Conservation (phyloP, 2,329 filamentous ascomycete species). For the Monosporascus ibericus region DNA sequence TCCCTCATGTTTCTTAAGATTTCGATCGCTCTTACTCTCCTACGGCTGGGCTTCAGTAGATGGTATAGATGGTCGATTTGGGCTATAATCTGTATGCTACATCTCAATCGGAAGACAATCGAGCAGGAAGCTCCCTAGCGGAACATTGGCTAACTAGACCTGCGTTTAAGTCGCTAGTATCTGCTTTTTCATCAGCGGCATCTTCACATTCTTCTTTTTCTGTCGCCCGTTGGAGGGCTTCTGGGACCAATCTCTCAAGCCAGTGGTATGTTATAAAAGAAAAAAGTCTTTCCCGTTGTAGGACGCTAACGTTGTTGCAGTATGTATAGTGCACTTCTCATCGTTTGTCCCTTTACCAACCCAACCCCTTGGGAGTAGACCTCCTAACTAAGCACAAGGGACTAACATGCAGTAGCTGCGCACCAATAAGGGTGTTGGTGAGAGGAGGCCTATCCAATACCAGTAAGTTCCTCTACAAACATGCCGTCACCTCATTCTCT, state of each 20-base stretch:
- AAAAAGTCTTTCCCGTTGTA: too few relatives aligned
- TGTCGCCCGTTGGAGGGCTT: slow-evolving; percentile 13
- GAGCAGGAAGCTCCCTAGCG: not conserved
- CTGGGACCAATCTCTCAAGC: slow-evolving; percentile 7
- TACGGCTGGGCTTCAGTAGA: slow-evolving; percentile 26
- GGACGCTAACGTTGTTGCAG: too few relatives aligned
- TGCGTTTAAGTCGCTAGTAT: slow-evolving; percentile 13
- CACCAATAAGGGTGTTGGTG: slow-evolving; percentile 10
- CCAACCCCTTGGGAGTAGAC: too few relatives aligned
- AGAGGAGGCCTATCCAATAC: slow-evolving; percentile 15
- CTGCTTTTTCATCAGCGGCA: slow-evolving; percentile 13
- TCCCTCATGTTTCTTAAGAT: slow-evolving; percentile 38
- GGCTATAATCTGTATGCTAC: slow-evolving; percentile 6
- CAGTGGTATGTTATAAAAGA: not conserved
- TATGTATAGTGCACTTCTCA: too few relatives aligned
- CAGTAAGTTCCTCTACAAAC: slow-evolving; percentile 3
- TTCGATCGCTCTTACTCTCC: slow-evolving; percentile 37
- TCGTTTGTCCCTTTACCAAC: too few relatives aligned
- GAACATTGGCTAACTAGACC: slow-evolving; percentile 2
- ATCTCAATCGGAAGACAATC: not conserved
- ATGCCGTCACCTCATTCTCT: too few relatives aligned
- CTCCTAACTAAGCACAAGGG: too few relatives aligned
- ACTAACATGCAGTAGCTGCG: slow-evolving; percentile 2
- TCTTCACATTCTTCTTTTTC: slow-evolving; percentile 11
- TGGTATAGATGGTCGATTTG: slow-evolving; percentile 8